Evolutionary conservation across 305 asterid species (phyloP), one percentile per base, ranked within the genome.

Genomic region (Coffea humblotiana): DNA sequence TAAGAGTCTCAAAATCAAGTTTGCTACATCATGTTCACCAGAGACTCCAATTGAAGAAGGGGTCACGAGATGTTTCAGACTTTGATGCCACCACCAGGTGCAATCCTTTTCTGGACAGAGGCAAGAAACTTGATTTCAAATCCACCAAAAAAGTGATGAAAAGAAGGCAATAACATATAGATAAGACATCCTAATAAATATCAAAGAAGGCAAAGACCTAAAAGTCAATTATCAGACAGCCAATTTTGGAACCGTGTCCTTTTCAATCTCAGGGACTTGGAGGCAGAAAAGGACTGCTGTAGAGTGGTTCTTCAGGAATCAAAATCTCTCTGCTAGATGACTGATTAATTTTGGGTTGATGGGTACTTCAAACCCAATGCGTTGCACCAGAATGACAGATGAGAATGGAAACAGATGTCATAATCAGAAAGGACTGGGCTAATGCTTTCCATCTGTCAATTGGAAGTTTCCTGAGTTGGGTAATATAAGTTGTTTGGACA

Each of bases 1-100:
- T 76, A 96, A 82, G 84, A 96, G 84, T 82, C 83, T 90, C 89
- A 94, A 77, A 74, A 95, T 92, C 75, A 91, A 89, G 84, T 90
- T 87, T 74, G 92, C 90, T 81, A 90, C 83, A 84, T 95, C 90
- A 74, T 83, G 87, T 83, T 83, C 91, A 29, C 88, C 90, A 56
- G 88, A 54, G 71, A 78, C 84, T 81, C 80, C 89, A 76, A 82
- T 83, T 56, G 88, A 76, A 78, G 92, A 78, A 77, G 82, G 82
- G 89, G 77, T 81, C 85, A 76, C 80, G 74, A 81, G 92, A 89
- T 80, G 85, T 83, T 78, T 56, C 90, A 83, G 87, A 21, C 68
- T 83, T 84, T 76, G 91, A 83, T 75, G 87, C 90, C 79, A 78
- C 82, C 82, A 91, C 81, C 0, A 87, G 82, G 51, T 83, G 88